phyloP scores from a whole-genome alignment of 805 yeast genomes.

The Saturnispora gosingensis region DNA sequence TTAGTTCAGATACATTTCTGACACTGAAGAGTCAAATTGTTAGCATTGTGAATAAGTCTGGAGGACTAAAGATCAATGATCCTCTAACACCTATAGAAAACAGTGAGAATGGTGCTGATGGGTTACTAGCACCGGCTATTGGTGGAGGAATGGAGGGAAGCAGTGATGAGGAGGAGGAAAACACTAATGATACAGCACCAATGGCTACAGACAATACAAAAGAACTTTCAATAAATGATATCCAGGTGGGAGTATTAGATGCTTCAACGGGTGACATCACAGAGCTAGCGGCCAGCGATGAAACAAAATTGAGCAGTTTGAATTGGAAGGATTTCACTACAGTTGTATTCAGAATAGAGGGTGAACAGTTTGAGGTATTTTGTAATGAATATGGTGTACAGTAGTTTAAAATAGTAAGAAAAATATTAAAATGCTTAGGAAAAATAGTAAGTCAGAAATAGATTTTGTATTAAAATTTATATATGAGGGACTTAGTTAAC shows the following conservation, averaged over 20 bases:
- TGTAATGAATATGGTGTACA: slow-evolving; percentile 5
- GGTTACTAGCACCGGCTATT: slow-evolving; percentile 30
- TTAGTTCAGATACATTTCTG: slow-evolving; percentile 17
- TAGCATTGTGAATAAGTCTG: slow-evolving; percentile 35
- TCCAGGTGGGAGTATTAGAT: slow-evolving; percentile 35
- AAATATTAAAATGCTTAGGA: background rate
- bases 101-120: slow-evolving; percentile 23
- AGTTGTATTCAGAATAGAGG: slow-evolving; percentile 32
- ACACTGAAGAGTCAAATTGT: slow-evolving; percentile 27
- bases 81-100: slow-evolving; percentile 23
- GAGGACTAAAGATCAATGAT: slow-evolving; percentile 34
- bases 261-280: slow-evolving; percentile 21
- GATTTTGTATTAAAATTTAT: background rate
- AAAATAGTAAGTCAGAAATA: background rate
- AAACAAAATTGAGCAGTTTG: slow-evolving; percentile 24
- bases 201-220: slow-evolving; percentile 15
- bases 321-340: slow-evolving; percentile 33
- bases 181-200: slow-evolving; percentile 13
- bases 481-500: slow-evolving; percentile 65
- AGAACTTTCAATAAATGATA: slow-evolving; percentile 18
- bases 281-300: slow-evolving; percentile 20
- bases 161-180: slow-evolving; percentile 27
- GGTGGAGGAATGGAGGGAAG: slow-evolving; percentile 20
- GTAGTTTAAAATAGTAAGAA: background rate
- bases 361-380: slow-evolving; percentile 29